Conservation (phyloP, 495 filamentous ascomycete species). For the Letharia lupina region DNA sequence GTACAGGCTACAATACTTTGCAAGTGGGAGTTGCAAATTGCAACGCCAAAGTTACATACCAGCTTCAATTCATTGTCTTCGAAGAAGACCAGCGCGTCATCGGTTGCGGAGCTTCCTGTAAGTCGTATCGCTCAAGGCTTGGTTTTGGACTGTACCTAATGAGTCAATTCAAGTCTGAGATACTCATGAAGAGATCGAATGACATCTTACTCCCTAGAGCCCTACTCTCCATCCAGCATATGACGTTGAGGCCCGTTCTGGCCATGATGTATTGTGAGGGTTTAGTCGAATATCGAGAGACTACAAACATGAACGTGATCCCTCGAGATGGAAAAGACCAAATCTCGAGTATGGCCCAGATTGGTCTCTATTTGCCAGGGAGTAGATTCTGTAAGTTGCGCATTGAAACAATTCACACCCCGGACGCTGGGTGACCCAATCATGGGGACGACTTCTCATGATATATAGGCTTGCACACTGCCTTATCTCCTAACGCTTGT, state of each 20-base stretch:
- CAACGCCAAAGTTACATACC: slow-evolving; percentile 53
- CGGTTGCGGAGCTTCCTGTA: slow-evolving; percentile 32
- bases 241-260: slow-evolving; percentile 59
- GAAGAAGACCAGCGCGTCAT: slow-evolving; percentile 48
- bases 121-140: slow-evolving; percentile 18
- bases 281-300: slow-evolving; percentile 67
- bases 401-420: slow-evolving; percentile 20
- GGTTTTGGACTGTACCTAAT: background rate
- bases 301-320: slow-evolving; percentile 57
- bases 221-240: slow-evolving; percentile 55
- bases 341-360: slow-evolving; percentile 60
- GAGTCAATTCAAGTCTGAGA: slow-evolving; percentile 39
- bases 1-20: slow-evolving; percentile 60
- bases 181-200: slow-evolving; percentile 56
- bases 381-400: slow-evolving; percentile 40
- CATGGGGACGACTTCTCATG: background rate
- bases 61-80: slow-evolving; percentile 66
- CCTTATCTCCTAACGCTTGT: slow-evolving; percentile 68
- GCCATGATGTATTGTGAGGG: slow-evolving; percentile 68
- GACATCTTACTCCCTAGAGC: slow-evolving; percentile 57
- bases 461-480: slow-evolving; percentile 50
- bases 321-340: slow-evolving; percentile 50
- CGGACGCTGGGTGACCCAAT: slow-evolving; percentile 18
- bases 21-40: slow-evolving; percentile 64
- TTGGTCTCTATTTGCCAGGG: slow-evolving; percentile 58